Evolutionary conservation across 164 flowering plant species (phyloP).

Genomic region (Nelumbo lutea): DNA sequence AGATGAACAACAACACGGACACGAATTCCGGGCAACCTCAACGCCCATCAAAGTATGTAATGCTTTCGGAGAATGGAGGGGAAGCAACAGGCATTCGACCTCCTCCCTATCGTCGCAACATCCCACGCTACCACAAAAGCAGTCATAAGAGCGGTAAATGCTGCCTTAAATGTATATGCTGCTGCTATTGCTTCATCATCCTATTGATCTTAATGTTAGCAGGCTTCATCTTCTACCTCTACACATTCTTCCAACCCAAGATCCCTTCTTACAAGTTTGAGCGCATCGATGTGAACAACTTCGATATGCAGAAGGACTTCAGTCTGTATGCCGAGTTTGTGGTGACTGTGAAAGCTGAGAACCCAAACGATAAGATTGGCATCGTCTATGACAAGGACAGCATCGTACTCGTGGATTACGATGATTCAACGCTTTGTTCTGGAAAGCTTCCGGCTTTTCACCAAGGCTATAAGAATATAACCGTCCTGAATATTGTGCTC

Average conservation of each 20-base stretch:
- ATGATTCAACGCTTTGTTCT: conserved; percentile 31
- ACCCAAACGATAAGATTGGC: conserved; percentile 45
- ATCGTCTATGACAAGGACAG: conserved; percentile 40
- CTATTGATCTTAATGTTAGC: conserved; percentile 25
- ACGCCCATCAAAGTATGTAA: conserved; percentile 37
- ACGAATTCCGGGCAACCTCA: conserved; percentile 8
- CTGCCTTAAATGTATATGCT: conserved; percentile 41
- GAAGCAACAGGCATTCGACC: conserved; percentile 26
- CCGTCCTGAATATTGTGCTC: conserved; percentile 29
- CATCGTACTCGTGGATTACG: conserved; percentile 27
- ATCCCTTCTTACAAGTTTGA: conserved; percentile 42
- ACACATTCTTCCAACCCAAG: conserved; percentile 27
- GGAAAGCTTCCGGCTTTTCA: conserved; percentile 51
- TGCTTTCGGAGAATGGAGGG: conserved; percentile 25
- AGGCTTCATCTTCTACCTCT: conserved; percentile 14
- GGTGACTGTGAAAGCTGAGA: conserved; percentile 44
- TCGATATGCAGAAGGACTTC: conserved; percentile 32
- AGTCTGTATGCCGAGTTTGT: conserved; percentile 39
- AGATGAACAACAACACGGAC: background rate
- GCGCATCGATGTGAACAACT: conserved; percentile 28
- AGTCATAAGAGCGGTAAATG: conserved; percentile 9
- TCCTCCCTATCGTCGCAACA: conserved; percentile 48
- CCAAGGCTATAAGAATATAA: conserved; percentile 43
- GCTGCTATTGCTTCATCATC: conserved; percentile 42
- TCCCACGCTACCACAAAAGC: conserved; percentile 37